Evolutionary conservation across 306 rosid genomes (phyloP).

Genomic region (Oemleria cerasiformis): DNA sequence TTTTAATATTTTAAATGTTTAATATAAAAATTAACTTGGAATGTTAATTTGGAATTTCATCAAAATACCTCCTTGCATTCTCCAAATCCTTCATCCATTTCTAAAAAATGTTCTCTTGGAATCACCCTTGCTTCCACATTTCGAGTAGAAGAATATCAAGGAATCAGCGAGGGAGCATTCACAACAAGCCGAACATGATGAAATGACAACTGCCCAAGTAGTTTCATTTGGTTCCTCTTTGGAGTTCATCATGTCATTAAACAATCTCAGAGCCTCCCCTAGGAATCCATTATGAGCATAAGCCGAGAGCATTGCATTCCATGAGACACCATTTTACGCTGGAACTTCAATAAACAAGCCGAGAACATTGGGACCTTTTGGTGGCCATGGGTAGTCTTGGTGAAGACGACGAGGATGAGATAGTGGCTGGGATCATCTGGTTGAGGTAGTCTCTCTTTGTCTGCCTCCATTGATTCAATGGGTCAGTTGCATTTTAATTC

Average conservation of each 20-base stretch:
- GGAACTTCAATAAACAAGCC: slow-evolving; percentile 47
- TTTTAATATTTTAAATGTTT: too few relatives aligned
- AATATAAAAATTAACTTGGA: too few relatives aligned
- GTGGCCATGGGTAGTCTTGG: too few relatives aligned
- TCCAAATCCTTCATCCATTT: too few relatives aligned
- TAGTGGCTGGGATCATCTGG: too few relatives aligned
- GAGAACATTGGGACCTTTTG: too few relatives aligned
- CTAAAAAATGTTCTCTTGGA: slow-evolving; percentile 37
- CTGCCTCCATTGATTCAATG: too few relatives aligned
- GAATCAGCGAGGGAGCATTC: slow-evolving; percentile 46
- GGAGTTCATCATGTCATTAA: slow-evolving; percentile 45
- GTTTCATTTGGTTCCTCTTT: slow-evolving; percentile 43
- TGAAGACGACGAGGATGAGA: too few relatives aligned
- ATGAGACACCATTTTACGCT: slow-evolving; percentile 51
- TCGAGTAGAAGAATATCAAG: slow-evolving; percentile 61
- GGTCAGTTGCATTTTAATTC: too few relatives aligned
- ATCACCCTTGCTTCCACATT: slow-evolving; percentile 58
- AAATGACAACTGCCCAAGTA: slow-evolving; percentile 57
- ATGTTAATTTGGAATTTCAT: too few relatives aligned
- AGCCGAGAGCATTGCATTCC: slow-evolving; percentile 78
- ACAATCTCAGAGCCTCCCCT: slow-evolving; percentile 51
- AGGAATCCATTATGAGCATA: slow-evolving; percentile 52
- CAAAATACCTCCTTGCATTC: too few relatives aligned
- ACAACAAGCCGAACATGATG: slow-evolving; percentile 45
- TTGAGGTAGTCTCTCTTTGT: too few relatives aligned